Conservation (phyloP, 2,329 filamentous ascomycete species). For the Fusarium praegraminearum region DNA sequence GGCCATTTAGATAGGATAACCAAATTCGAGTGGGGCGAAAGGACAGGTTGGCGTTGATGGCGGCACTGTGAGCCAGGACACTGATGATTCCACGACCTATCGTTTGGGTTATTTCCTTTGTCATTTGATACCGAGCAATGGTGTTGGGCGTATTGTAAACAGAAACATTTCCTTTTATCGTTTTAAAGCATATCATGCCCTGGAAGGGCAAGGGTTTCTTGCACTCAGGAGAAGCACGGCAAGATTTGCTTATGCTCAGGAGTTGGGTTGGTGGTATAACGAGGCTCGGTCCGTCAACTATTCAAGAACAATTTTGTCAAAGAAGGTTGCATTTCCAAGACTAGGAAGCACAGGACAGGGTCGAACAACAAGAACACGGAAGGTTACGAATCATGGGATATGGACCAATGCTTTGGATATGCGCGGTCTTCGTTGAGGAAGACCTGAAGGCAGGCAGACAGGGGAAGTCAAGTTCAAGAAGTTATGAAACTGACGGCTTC, state of each 20-base stretch:
- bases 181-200: conserved; percentile 35
- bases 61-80: conserved; percentile 29
- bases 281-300: conserved; percentile 28
- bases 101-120: conserved; percentile 44
- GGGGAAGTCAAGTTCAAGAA: not conserved
- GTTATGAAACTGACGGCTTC: not conserved
- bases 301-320: conserved; percentile 11
- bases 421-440: not conserved
- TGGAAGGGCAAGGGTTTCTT: conserved; percentile 16
- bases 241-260: conserved; percentile 28
- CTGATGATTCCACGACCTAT: conserved; percentile 46
- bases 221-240: conserved; percentile 17
- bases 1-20: conserved; percentile 17
- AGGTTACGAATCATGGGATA: conserved; percentile 27
- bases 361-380: conserved; percentile 22
- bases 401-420: conserved; percentile 27
- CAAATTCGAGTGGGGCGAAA: conserved; percentile 27
- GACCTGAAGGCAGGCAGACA: not conserved
- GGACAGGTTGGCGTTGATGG: conserved; percentile 28
- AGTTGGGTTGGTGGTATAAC: conserved; percentile 21
- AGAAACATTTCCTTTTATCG: conserved; percentile 32
- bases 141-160: conserved; percentile 51
- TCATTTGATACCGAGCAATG: conserved; percentile 50
- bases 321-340: conserved; percentile 37
- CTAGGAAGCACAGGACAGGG: conserved; percentile 14